These are phyloP conservation scores for Fraxinus cuspidata DNA, from an alignment of 257 asterid genomes.

Conservation along the genomic window DNA sequence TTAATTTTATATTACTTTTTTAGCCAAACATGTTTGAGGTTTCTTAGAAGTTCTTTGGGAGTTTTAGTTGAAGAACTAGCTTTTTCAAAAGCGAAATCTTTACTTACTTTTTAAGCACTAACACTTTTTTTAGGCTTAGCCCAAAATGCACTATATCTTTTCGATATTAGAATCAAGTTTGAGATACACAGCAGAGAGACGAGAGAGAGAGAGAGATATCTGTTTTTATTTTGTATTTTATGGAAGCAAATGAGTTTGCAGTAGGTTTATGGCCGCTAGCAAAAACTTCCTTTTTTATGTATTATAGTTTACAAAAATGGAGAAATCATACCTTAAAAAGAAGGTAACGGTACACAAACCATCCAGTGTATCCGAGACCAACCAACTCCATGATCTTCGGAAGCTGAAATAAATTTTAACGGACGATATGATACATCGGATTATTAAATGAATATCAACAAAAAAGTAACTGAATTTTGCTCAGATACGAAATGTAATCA, in stretches of 20 bases:
- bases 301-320: neutral
- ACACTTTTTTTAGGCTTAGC: neutral
- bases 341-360: slow-evolving; percentile 98
- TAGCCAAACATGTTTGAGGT: neutral
- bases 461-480: neutral
- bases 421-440: neutral
- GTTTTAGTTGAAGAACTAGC: neutral
- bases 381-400: slow-evolving; percentile 96
- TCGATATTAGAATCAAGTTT: neutral
- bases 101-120: neutral
- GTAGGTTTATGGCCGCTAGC: neutral
- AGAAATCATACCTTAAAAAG: slow-evolving; percentile 79
- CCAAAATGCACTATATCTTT: neutral
- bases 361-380: slow-evolving; percentile 96
- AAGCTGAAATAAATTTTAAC: slow-evolving; percentile 50
- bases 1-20: neutral
- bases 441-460: neutral
- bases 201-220: neutral
- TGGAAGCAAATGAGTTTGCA: no score
- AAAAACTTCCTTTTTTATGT: neutral
- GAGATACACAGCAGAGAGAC: neutral
- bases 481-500: neutral
- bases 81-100: neutral
- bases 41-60: neutral
- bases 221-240: no score